Evolutionary conservation across 2,329 filamentous ascomycete species (phyloP), one percentile per base, ranked within the genome.

Genomic region (Cladosporium sp.): DNA sequence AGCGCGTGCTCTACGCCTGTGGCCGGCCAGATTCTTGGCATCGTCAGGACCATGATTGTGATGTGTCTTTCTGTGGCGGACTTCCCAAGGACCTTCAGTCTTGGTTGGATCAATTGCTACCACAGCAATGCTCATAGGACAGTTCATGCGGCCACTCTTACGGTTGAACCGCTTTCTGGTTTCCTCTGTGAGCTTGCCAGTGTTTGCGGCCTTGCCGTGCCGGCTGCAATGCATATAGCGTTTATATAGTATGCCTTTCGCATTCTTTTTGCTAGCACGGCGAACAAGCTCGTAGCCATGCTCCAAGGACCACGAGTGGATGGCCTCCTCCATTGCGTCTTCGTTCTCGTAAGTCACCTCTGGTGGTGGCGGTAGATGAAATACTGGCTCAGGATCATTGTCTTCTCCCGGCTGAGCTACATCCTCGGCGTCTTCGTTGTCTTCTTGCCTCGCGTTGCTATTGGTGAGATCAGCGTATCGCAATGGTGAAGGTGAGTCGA

Each of bases 141-240:
- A 71, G 8, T 64, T 65, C 32, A 65, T 67, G 24, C 66, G 65
- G 44, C 66, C 64, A 35, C 63, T 67, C 55, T 68, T 69, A 19
- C 67, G 59, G 35, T 66, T 68, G 54, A 63, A 51, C 10, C 68
- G 61, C 9, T 64, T 58, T 22, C 67, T 62, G 13, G 63, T 65
- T 51, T 64, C 61, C 8, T 63, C 60, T 8, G 61, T 63, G 8
- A 65, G 57, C 54, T 65, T 68, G 24, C 61, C 62, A 9, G 61
- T 62, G 20, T 60, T 66, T 48, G 60, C 61, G 13, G 60, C 60
- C 48, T 65, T 68, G 42, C 69, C 69, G 58, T 70, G 67, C 57
- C 67, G 69, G 56, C 64, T 65, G 64, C 69, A 71, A 49, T 71
- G 65, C 50, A 66, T 69, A 60, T 70, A 71, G 24, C 69, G 66